Percentiles rank a stretch among this genome's conserved stretches.
Conservation (phyloP, 192 early-diverging fungal species). For the Chytriomyces confervae region DNA sequence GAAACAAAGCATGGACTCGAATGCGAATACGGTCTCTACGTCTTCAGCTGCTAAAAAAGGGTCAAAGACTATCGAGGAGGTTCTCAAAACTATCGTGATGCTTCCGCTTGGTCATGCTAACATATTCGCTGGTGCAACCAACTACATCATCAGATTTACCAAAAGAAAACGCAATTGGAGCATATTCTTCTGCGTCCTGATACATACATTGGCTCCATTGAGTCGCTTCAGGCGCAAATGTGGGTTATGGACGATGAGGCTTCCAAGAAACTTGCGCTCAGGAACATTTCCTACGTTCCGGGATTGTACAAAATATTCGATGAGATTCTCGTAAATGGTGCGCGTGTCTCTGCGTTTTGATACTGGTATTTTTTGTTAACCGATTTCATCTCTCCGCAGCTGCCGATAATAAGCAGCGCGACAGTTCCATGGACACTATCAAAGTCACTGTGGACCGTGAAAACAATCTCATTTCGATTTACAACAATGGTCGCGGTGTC, state of each 20-base stretch:
- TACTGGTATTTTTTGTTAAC: background rate
- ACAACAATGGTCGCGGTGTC: slow-evolving; percentile 94
- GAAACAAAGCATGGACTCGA: too few relatives aligned
- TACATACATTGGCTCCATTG: slow-evolving; percentile 94
- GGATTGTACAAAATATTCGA: slow-evolving; percentile 99
- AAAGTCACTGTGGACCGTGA: slow-evolving; percentile 87
- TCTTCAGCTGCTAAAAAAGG: too few relatives aligned
- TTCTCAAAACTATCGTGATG: too few relatives aligned
- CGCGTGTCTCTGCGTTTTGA: slow-evolving; percentile 5
- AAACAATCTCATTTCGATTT: slow-evolving; percentile 80
- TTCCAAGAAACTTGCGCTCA: slow-evolving; percentile 55
- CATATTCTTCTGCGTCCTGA: slow-evolving; percentile 95
- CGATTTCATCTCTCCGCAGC: slow-evolving; percentile 34
- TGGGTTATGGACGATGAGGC: slow-evolving; percentile 85
- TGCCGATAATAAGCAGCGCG: slow-evolving; percentile 93
- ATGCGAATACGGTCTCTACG: too few relatives aligned
- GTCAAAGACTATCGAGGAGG: too few relatives aligned
- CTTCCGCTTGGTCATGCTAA: too few relatives aligned
- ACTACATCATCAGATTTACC: slow-evolving; percentile 73
- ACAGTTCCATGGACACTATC: slow-evolving; percentile 83
- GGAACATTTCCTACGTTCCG: slow-evolving; percentile 74
- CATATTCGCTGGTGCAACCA: too few relatives aligned
- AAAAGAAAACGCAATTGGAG: slow-evolving; percentile 94
- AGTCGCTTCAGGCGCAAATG: slow-evolving; percentile 76
- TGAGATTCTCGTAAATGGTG: slow-evolving; percentile 94